phyloP scores from a whole-genome alignment of 2,329 filamentous ascomycete genomes.

The Exophiala lecanii-corni region DNA sequence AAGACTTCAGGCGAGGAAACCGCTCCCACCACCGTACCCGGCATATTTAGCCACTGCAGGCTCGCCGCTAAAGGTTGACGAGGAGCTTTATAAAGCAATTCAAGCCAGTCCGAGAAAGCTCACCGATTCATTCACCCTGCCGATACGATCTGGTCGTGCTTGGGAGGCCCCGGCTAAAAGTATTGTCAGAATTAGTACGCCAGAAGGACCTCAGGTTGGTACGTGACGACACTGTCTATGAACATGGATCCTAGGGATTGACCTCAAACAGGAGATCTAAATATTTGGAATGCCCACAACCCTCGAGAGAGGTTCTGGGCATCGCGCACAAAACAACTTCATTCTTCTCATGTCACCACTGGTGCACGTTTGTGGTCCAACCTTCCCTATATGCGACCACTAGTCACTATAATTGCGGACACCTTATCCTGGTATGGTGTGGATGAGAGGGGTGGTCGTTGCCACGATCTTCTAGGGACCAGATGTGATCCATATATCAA shows the following conservation, averaged over 20 bases:
- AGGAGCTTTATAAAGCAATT: slow-evolving; percentile 25
- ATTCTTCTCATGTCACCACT: slow-evolving; percentile 67
- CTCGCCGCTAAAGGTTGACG: slow-evolving; percentile 24
- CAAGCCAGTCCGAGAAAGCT: slow-evolving; percentile 20
- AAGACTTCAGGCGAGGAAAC: slow-evolving; percentile 20
- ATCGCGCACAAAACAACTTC: slow-evolving; percentile 69
- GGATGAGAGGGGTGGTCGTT: slow-evolving; percentile 60
- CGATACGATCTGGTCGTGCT: slow-evolving; percentile 68
- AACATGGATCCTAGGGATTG: not conserved
- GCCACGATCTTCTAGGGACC: slow-evolving; percentile 78
- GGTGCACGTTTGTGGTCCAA: slow-evolving; percentile 73
- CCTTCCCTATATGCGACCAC: slow-evolving; percentile 69
- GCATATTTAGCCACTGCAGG: slow-evolving; percentile 26
- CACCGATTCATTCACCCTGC: slow-evolving; percentile 54
- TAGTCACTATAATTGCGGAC: slow-evolving; percentile 64
- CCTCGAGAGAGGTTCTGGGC: slow-evolving; percentile 81
- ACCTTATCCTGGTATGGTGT: slow-evolving; percentile 57
- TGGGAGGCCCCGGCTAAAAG: slow-evolving; percentile 66
- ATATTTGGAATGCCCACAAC: slow-evolving; percentile 74
- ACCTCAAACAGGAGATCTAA: slow-evolving; percentile 60
- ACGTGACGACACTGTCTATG: slow-evolving; percentile 6
- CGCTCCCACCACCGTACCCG: slow-evolving; percentile 25
- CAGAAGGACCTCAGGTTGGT: slow-evolving; percentile 68
- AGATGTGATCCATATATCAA: slow-evolving; percentile 83
- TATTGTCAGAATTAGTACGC: slow-evolving; percentile 69